phyloP scores from a whole-genome alignment of 805 yeast genomes.

The Saturnispora silvae region DNA sequence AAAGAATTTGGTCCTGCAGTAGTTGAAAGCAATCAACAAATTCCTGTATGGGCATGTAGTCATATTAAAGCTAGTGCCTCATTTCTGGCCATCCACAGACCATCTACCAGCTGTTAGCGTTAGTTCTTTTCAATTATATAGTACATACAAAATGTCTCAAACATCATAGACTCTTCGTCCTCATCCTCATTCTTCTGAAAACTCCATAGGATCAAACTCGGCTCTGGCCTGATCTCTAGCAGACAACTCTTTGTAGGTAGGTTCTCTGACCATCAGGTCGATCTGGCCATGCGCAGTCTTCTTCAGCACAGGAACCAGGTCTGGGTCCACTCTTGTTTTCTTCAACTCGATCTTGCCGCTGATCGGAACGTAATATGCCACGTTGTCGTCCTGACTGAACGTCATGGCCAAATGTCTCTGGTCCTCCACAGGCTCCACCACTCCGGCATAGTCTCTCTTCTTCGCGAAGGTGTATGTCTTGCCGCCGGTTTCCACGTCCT shows the following conservation, averaged over 20 bases:
- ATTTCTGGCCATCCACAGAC: too few relatives aligned
- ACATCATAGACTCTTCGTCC: too few relatives aligned
- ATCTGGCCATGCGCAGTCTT: slow-evolving; percentile 52
- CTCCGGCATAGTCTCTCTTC: slow-evolving; percentile 73
- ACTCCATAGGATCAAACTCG: slow-evolving; percentile 69
- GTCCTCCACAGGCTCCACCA: slow-evolving; percentile 34
- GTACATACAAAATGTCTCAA: too few relatives aligned
- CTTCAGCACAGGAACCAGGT: slow-evolving; percentile 42
- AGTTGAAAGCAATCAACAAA: too few relatives aligned
- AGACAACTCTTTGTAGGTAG: slow-evolving; percentile 58
- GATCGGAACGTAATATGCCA: slow-evolving; percentile 71
- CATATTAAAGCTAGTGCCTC: too few relatives aligned
- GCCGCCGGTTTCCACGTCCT: slow-evolving; percentile 23
- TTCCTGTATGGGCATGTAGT: too few relatives aligned
- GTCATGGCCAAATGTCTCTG: slow-evolving; percentile 60
- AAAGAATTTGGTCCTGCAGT: too few relatives aligned
- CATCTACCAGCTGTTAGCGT: too few relatives aligned
- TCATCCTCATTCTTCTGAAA: slow-evolving; percentile 44
- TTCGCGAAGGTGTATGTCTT: slow-evolving; percentile 45
- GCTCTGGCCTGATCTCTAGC: slow-evolving; percentile 60
- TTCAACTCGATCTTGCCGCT: slow-evolving; percentile 70
- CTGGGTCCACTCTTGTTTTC: slow-evolving; percentile 67
- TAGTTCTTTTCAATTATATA: too few relatives aligned
- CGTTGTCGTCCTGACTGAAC: slow-evolving; percentile 41
- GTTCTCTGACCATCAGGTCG: slow-evolving; percentile 56